Evolutionary conservation across 805 yeast species (phyloP).

Genomic region (Isabelozyma rhagii): DNA sequence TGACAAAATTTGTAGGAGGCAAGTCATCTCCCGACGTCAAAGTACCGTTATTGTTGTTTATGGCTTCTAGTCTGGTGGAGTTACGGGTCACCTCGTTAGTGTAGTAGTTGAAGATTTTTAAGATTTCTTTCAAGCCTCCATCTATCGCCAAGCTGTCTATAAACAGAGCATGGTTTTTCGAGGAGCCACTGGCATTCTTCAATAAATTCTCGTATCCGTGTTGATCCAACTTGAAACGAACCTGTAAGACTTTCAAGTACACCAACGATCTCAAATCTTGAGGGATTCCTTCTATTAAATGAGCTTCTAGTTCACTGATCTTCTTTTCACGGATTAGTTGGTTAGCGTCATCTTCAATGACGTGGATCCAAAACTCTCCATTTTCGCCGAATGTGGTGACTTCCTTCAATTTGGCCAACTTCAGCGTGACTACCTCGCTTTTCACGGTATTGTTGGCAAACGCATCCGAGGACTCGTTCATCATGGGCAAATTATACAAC

Average conservation of each 20-base stretch:
- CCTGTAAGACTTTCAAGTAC: constrained; percentile 30
- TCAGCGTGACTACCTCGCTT: constrained; percentile 6
- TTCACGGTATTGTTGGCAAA: constrained; percentile 9
- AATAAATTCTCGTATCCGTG: constrained; percentile 28
- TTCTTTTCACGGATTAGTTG: constrained; percentile 6
- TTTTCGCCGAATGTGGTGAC: background rate
- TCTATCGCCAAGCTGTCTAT: constrained; percentile 15
- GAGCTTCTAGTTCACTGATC: constrained; percentile 14
- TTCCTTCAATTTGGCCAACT: constrained; percentile 2
- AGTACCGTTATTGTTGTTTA: constrained; percentile 5
- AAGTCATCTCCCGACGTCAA: constrained; percentile 3
- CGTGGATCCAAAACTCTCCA: background rate
- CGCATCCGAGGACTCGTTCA: constrained; percentile 26
- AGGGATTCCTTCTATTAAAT: constrained; percentile 29
- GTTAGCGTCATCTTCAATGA: constrained; percentile 7
- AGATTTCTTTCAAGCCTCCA: constrained; percentile 17
- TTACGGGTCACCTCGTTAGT: constrained; percentile 16
- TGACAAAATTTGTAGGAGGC: constrained; percentile 19
- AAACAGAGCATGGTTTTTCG: constrained; percentile 9
- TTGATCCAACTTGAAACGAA: constrained; percentile 23
- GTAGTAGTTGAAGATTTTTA: constrained; percentile 31
- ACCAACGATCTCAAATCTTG: constrained; percentile 23
- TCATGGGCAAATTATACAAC: constrained; percentile 17
- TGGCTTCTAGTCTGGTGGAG: constrained; percentile 9
- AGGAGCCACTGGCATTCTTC: constrained; percentile 11